Conservation (phyloP, 2,329 filamentous ascomycete genomes). For the Botryotinia narcissicola region DNA sequence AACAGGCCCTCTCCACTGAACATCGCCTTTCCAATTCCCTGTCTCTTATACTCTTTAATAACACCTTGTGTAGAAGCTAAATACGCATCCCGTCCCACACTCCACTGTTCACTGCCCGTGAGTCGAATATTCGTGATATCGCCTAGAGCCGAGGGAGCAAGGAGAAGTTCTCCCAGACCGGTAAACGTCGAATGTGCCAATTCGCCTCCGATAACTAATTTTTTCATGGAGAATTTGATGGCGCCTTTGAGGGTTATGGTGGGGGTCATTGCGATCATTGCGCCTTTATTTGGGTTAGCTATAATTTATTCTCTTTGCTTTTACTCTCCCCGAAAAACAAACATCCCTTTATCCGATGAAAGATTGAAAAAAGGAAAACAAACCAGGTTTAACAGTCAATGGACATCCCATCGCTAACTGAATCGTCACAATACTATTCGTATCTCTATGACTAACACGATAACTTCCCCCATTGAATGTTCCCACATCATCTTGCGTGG, state of each 20-base stretch:
- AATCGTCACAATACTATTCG: constrained; percentile 83
- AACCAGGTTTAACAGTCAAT: constrained; percentile 73
- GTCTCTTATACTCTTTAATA: constrained; percentile 80
- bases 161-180: constrained; percentile 84
- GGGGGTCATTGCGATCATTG: constrained; percentile 94
- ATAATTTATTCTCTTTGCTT: not conserved
- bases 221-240: constrained; percentile 86
- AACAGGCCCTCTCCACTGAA: constrained; percentile 93
- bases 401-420: constrained; percentile 90
- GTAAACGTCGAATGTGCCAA: constrained; percentile 77
- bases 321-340: not conserved
- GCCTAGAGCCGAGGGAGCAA: constrained; percentile 76
- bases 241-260: constrained; percentile 79
- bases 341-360: not conserved
- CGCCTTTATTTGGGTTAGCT: constrained; percentile 48
- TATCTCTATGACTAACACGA: constrained; percentile 86
- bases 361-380: not conserved
- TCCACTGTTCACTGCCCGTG: constrained; percentile 72
- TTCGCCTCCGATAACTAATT: constrained; percentile 79
- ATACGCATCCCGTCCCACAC: constrained; percentile 81
- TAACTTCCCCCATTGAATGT: constrained; percentile 96
- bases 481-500: constrained; percentile 79
- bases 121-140: constrained; percentile 82
- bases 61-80: constrained; percentile 85
- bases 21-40: constrained; percentile 83